phyloP scores from a whole-genome alignment of 805 yeast genomes.

The Suhomyces vadensis region DNA sequence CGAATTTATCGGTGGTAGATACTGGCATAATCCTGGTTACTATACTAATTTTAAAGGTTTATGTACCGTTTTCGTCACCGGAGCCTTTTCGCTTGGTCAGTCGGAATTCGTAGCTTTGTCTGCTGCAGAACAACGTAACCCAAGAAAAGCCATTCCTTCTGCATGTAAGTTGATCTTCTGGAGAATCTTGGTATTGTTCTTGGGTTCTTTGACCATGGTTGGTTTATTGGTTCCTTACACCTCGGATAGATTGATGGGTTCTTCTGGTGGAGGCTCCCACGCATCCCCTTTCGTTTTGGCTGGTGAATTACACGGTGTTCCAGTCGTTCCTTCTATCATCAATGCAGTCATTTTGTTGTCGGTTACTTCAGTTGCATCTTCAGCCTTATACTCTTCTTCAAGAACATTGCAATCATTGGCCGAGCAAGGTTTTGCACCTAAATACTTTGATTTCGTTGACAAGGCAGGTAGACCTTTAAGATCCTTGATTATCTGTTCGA shows the following conservation, averaged over 20 bases:
- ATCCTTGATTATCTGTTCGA: conserved; percentile 34
- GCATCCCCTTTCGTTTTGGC: conserved; percentile 48
- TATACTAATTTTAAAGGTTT: conserved; percentile 42
- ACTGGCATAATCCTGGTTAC: conserved; percentile 44
- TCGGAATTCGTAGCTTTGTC: conserved; percentile 42
- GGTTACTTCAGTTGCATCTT: conserved; percentile 44
- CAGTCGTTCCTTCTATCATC: conserved; percentile 42
- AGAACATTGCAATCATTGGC: conserved; percentile 44
- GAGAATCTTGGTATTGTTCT: conserved; percentile 38
- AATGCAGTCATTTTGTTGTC: conserved; percentile 43
- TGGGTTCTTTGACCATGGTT: conserved; percentile 40
- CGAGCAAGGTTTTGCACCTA: conserved; percentile 45
- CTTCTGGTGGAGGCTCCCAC: conserved; percentile 29
- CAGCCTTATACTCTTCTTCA: conserved; percentile 44
- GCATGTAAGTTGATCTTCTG: conserved; percentile 44
- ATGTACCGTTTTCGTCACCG: conserved; percentile 40
- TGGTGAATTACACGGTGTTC: conserved; percentile 40
- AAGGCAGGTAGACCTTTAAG: conserved; percentile 43
- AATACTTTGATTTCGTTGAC: conserved; percentile 41
- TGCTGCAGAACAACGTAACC: conserved; percentile 41
- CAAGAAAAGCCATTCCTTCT: conserved; percentile 39
- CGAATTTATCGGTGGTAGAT: conserved; percentile 41
- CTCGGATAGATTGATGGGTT: conserved; percentile 27
- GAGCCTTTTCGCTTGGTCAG: conserved; percentile 43
- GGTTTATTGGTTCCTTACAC: conserved; percentile 28